Evolutionary conservation across 1,139 yeast genomes (phyloP).

Genomic region (Kodamaea sp.): DNA sequence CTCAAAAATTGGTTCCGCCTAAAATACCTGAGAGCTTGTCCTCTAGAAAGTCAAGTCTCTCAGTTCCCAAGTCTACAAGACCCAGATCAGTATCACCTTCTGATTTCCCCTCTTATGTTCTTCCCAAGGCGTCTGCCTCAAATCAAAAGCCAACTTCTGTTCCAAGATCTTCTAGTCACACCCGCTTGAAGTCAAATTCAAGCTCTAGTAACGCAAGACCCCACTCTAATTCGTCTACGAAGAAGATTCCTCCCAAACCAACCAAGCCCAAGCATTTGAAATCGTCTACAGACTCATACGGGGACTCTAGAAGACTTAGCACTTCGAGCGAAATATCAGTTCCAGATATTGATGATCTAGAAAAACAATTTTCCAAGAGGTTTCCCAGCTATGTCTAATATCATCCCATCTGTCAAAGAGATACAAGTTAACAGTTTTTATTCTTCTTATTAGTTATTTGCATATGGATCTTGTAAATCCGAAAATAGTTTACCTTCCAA

Average conservation of each 20-base stretch:
- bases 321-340: conserved; percentile 46
- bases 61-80: not conserved
- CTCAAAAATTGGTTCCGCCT: conserved; percentile 28
- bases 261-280: conserved; percentile 59
- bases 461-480: no score
- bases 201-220: not conserved
- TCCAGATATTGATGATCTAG: conserved; percentile 59
- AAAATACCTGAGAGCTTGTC: conserved; percentile 34
- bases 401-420: no score
- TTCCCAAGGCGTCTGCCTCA: not conserved
- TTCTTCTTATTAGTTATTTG: no score
- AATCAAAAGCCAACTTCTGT: not conserved
- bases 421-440: no score
- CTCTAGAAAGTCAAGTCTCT: conserved; percentile 10
- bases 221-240: conserved; percentile 12
- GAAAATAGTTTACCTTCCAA: no score
- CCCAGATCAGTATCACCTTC: not conserved
- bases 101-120: not conserved
- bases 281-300: conserved; percentile 18
- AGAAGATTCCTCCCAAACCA: conserved; percentile 63
- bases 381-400: conserved; percentile 54
- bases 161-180: not conserved
- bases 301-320: conserved; percentile 29
- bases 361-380: conserved; percentile 51
- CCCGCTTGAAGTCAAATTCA: not conserved